Conservation (phyloP, 1,284 basidiomycete species). For the Marasmius tenuissimus region DNA sequence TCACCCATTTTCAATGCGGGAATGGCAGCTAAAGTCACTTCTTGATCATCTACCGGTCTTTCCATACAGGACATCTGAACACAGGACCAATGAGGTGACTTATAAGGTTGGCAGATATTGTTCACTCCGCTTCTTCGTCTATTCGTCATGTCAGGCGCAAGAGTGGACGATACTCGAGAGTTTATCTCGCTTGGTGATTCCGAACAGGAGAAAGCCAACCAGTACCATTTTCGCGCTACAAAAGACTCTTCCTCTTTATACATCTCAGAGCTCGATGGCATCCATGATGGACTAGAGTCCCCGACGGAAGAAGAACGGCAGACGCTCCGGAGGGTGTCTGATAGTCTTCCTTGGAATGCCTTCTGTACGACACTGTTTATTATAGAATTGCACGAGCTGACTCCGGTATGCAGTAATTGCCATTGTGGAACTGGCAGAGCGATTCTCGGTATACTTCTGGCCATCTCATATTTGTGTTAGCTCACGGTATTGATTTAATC, state of each 20-base stretch:
- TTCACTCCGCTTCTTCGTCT: too few species aligned
- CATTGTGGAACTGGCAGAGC: slow-evolving; percentile 11
- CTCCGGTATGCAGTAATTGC: slow-evolving; percentile 4
- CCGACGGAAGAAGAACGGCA: slow-evolving; percentile 54
- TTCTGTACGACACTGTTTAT: slow-evolving; percentile 4
- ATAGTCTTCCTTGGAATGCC: slow-evolving; percentile 43
- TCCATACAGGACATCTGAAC: too few species aligned
- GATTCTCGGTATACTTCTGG: slow-evolving; percentile 7
- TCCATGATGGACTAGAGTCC: slow-evolving; percentile 43
- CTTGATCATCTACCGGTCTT: too few species aligned
- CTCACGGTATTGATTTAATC: neutral
- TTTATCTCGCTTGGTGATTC: neutral
- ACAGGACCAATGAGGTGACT: too few species aligned
- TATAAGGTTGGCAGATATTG: too few species aligned
- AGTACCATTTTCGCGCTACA: neutral
- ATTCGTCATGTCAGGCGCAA: neutral
- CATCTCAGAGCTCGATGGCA: slow-evolving; percentile 23
- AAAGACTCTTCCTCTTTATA: neutral
- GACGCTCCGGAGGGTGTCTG: slow-evolving; percentile 48
- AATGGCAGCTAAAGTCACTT: too few species aligned
- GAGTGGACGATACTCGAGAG: neutral
- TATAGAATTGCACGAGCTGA: neutral
- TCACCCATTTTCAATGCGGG: too few species aligned
- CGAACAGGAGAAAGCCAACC: slow-evolving; percentile 4
- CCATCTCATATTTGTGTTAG: neutral